These are phyloP conservation scores for Artemisia tridentata DNA, from an alignment of 129 eudicot species.

Conservation along the genomic window DNA sequence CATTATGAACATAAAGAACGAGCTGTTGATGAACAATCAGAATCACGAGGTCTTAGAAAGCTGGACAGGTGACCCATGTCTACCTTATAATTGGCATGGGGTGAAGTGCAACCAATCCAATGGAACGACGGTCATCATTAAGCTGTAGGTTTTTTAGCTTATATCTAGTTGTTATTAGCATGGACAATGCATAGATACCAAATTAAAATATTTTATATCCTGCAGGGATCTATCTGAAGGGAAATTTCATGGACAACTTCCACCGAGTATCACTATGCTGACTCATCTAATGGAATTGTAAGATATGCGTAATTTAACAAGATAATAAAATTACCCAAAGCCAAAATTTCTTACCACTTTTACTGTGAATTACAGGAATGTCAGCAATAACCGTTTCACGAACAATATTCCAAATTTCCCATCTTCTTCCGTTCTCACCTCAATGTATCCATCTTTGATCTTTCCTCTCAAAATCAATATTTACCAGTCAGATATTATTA, in stretches of 20 bases:
- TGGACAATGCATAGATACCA: background rate
- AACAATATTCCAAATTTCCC: constrained; percentile 50
- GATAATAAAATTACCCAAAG: background rate
- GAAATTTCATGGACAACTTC: constrained; percentile 54
- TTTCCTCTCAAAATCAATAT: constrained; percentile 25
- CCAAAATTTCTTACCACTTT: constrained; percentile 23
- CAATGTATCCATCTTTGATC: constrained; percentile 44
- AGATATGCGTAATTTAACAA: constrained; percentile 5
- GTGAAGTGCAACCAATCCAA: constrained; percentile 42
- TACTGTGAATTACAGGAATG: constrained; percentile 46
- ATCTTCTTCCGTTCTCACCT: constrained; percentile 45
- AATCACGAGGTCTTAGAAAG: constrained; percentile 44
- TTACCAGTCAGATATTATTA: constrained; percentile 8
- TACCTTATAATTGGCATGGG: constrained; percentile 69
- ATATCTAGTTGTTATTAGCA: background rate
- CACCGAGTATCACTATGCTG: constrained; percentile 55
- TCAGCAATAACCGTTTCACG: constrained; percentile 60
- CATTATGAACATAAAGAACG: constrained; percentile 45
- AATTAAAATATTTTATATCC: constrained; percentile 2
- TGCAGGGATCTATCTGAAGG: constrained; percentile 60
- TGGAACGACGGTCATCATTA: constrained; percentile 43
- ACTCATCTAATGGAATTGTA: constrained; percentile 59
- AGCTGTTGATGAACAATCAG: constrained; percentile 45
- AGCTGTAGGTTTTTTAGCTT: constrained; percentile 43
- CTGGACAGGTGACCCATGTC: constrained; percentile 85